phyloP scores from a whole-genome alignment of 345 rosid species.

The Acer yangbiense region DNA sequence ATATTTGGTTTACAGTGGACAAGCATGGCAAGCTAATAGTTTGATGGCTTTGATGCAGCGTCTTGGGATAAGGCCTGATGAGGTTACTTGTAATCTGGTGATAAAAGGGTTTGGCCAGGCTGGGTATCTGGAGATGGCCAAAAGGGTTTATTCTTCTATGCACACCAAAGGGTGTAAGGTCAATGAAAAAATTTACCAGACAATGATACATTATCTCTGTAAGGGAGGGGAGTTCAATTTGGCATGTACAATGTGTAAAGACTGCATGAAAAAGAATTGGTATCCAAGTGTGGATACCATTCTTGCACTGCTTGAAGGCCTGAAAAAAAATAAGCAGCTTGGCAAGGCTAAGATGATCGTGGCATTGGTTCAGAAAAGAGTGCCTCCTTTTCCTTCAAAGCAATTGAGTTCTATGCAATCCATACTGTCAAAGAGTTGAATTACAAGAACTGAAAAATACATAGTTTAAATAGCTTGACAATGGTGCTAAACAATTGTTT shows the following conservation, averaged over 20 bases:
- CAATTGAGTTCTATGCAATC: conserved; percentile 50
- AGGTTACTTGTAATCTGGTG: conserved; percentile 72
- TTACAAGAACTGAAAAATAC: conserved; percentile 13
- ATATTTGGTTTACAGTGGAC: conserved; percentile 55
- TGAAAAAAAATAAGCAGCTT: conserved; percentile 45
- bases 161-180: conserved; percentile 51
- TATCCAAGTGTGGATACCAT: conserved; percentile 63
- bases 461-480: neutral
- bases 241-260: conserved; percentile 73
- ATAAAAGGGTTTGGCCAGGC: conserved; percentile 74
- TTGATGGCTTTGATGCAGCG: conserved; percentile 61
- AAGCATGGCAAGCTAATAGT: conserved; percentile 75
- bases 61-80: conserved; percentile 59
- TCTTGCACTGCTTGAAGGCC: conserved; percentile 53
- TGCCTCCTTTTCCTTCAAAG: conserved; percentile 59
- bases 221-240: conserved; percentile 57
- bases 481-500: conserved; percentile 15
- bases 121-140: conserved; percentile 78
- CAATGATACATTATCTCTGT: conserved; percentile 80
- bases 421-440: conserved; percentile 33
- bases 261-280: conserved; percentile 67
- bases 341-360: conserved; percentile 55
- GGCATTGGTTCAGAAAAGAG: conserved; percentile 43
- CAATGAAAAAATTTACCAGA: conserved; percentile 70
- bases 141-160: conserved; percentile 65